These are phyloP conservation scores for Maudiozyma saulgeensis DNA, from an alignment of 805 yeast species.

Conservation along the genomic window DNA sequence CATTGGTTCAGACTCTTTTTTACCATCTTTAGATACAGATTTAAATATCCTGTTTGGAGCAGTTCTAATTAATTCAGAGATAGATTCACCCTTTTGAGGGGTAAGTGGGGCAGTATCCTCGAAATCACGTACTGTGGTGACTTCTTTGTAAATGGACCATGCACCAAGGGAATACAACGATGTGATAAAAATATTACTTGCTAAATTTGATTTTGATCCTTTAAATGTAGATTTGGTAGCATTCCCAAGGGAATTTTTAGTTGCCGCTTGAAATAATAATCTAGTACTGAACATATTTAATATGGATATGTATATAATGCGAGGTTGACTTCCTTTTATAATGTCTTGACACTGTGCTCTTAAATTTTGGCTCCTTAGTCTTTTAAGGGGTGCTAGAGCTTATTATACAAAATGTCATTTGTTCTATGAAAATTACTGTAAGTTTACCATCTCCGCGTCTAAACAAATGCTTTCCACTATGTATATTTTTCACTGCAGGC, in stretches of 20 bases:
- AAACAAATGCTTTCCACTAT: too few species aligned
- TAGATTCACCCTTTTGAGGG: neutral
- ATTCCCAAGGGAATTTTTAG: neutral
- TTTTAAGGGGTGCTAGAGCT: neutral
- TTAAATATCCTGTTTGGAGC: constrained; percentile 3
- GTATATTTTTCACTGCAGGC: too few species aligned
- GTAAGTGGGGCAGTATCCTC: neutral
- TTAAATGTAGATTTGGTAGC: neutral
- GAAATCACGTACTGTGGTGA: neutral
- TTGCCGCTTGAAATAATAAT: neutral
- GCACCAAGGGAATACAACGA: constrained; percentile 2
- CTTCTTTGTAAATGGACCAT: constrained; percentile 2
- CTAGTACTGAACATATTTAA: neutral
- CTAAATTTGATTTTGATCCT: neutral
- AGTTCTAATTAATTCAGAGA: neutral
- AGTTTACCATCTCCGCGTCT: too few species aligned
- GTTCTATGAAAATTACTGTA: neutral
- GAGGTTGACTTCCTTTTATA: neutral
- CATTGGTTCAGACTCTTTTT: neutral
- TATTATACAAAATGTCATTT: neutral
- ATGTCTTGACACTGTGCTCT: neutral
- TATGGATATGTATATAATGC: too few species aligned
- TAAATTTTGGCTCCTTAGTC: neutral
- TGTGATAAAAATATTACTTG: constrained; percentile 1
- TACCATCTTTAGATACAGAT: neutral